Conservation (phyloP, 176 grass and related monocot genomes). For the Saccharum officinarum region DNA sequence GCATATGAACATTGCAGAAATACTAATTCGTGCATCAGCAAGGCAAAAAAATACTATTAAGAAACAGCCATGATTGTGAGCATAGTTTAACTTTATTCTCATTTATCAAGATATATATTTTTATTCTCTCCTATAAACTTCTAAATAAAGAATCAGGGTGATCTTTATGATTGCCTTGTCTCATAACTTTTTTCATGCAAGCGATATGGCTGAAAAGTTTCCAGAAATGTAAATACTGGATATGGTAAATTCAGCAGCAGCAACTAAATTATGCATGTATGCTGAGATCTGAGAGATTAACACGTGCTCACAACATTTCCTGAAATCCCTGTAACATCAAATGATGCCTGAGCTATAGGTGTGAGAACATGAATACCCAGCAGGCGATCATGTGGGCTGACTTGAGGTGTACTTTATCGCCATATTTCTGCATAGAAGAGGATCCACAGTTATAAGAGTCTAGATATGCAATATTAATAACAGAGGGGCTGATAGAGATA, state of each 20-base stretch:
- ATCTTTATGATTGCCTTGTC: not conserved
- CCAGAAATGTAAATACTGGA: not conserved
- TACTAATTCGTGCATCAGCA: not conserved
- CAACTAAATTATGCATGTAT: not conserved
- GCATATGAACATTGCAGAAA: constrained; percentile 12
- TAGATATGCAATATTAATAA: not conserved
- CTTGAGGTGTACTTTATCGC: constrained; percentile 32
- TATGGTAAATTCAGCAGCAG: not conserved
- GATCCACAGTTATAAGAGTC: constrained; percentile 26
- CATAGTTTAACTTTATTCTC: not conserved
- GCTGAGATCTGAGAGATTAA: not conserved
- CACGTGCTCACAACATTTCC: constrained; percentile 60
- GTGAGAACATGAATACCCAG: constrained; percentile 40
- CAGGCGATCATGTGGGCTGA: constrained; percentile 30
- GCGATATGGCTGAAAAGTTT: constrained; percentile 1
- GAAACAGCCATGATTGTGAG: not conserved
- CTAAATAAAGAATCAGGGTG: not conserved
- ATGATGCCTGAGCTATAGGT: constrained; percentile 55
- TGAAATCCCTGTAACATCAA: constrained; percentile 54
- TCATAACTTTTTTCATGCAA: not conserved
- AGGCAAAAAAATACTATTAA: not conserved
- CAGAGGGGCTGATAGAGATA: constrained; percentile 26
- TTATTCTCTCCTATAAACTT: not conserved
- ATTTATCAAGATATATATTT: not conserved
- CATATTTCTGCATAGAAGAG: constrained; percentile 40